A percentile compares a stretch with the other conserved stretches of the same genome.
These are phyloP conservation scores for Clonostachys rosea DNA, from an alignment of 2,329 filamentous ascomycete species.

Conservation along the genomic window DNA sequence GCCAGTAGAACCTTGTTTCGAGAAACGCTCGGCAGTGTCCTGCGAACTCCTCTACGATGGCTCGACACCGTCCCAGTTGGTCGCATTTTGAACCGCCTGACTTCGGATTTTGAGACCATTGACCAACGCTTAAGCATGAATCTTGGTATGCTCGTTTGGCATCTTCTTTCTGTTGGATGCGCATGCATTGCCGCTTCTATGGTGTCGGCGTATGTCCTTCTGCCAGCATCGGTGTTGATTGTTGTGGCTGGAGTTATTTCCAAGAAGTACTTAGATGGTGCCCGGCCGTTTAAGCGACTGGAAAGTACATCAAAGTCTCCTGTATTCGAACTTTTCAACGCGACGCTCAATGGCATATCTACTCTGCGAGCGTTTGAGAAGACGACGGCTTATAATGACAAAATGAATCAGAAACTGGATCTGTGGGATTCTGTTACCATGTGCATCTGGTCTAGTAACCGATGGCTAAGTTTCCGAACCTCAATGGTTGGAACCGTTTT, in stretches of 20 bases:
- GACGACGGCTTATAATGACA: conserved; percentile 57
- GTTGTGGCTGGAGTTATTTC: conserved; percentile 53
- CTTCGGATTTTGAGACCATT: conserved; percentile 69
- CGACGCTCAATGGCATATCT: conserved; percentile 65
- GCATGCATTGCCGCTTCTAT: conserved; percentile 64
- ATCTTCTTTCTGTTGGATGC: conserved; percentile 57
- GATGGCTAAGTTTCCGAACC: conserved; percentile 75
- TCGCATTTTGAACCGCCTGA: conserved; percentile 73
- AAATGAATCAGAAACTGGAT: conserved; percentile 68
- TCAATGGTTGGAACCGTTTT: conserved; percentile 65
- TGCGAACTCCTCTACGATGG: conserved; percentile 73
- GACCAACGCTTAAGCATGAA: conserved; percentile 64
- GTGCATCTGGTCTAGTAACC: conserved; percentile 68
- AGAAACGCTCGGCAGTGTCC: conserved; percentile 59
- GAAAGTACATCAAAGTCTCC: conserved; percentile 75
- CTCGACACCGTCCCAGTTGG: conserved; percentile 76
- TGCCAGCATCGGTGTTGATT: conserved; percentile 56
- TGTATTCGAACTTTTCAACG: conserved; percentile 75
- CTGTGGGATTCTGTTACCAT: conserved; percentile 61
- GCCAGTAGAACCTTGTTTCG: conserved; percentile 68
- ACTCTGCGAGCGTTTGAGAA: conserved; percentile 77
- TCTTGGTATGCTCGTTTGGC: conserved; percentile 53
- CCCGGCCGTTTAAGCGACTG: conserved; percentile 70
- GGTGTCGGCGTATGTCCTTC: conserved; percentile 62
- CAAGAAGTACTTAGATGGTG: conserved; percentile 60